Evolutionary conservation across 257 asterid species (phyloP), one percentile per base, ranked within the genome.

Genomic region (Petunia secreta): DNA sequence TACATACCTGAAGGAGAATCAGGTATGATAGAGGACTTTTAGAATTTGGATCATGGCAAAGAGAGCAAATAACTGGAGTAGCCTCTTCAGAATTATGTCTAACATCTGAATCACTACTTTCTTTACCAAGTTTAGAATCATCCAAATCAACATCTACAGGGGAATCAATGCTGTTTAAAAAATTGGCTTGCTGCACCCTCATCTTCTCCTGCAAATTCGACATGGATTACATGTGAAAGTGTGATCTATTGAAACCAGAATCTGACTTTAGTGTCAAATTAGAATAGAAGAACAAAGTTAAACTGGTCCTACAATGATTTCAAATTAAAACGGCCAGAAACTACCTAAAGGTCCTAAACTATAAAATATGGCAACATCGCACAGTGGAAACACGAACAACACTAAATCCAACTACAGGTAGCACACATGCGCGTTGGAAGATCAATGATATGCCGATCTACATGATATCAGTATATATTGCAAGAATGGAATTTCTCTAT

Each of bases 151-250:
- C 94, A 79, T 93, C 97, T 64, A 55, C 82, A 74, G 83, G 79
- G 77, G 96, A 85, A 80, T 88, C 84, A 81, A 92, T 85, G 87
- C 90, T 91, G 82, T 87, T 93, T 90, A 96, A 82, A 82, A 96
- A 96, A 86, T 89, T 91, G 66, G 95, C 94, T 80, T 96, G 99
- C 81, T 94, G 95, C 52, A 91, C 91, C 86, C 87, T 89, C 99
- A 96, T 94, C 77, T 89, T 96, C 85, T 90, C 99, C 99, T 96
- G 89, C 58, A 71, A 60, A 81, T 50, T 80, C 78, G 73, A 84
- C 10, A 64, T 73, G 62, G 80, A 83, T 59, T 75, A 79, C 77
- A 78, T 39, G 40, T 63, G 68, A 60, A 78, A 75, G 9, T 58
- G 63, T 58, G 63, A 69, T 59, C 36, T 71, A 62, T 48, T 59